phyloP scores from a whole-genome alignment of 108 stramenopile genomes.

The Licmophora abbreviata region DNA sequence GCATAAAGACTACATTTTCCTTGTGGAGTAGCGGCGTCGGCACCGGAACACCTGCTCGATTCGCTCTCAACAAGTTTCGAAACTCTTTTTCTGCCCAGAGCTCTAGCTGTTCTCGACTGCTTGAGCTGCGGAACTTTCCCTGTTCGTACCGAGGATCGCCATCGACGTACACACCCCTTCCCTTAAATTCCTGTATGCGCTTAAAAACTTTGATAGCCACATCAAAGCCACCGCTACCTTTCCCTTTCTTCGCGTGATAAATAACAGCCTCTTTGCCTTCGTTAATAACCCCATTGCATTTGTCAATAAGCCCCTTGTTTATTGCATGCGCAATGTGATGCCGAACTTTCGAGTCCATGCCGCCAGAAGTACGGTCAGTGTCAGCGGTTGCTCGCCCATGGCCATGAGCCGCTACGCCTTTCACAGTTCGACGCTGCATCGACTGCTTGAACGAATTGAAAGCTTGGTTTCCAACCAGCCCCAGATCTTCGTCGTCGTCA shows the following conservation, averaged over 20 bases:
- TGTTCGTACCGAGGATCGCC: conserved; percentile 49
- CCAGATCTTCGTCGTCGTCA: conserved; percentile 7
- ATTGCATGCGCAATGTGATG: conserved; percentile 57
- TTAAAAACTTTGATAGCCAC: conserved; percentile 84
- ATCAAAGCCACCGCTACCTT: conserved; percentile 46
- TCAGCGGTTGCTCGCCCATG: conserved; percentile 61
- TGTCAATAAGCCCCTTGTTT: conserved; percentile 53
- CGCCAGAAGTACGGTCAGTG: conserved; percentile 47
- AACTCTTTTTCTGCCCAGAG: conserved; percentile 83
- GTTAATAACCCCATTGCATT: conserved; percentile 66
- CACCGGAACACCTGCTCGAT: conserved; percentile 54
- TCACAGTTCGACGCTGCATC: conserved; percentile 28
- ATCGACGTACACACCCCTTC: conserved; percentile 58
- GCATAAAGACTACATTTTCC: conserved; percentile 75
- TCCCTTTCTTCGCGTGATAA: conserved; percentile 58
- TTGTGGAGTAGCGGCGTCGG: conserved; percentile 53
- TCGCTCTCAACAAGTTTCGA: conserved; percentile 65
- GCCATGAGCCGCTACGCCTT: conserved; percentile 68
- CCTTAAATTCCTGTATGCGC: conserved; percentile 60
- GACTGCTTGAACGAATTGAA: conserved; percentile 54
- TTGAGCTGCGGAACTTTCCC: conserved; percentile 25
- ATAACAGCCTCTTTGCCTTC: conserved; percentile 81
- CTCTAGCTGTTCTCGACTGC: conserved; percentile 49
- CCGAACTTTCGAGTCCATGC: conserved; percentile 59
- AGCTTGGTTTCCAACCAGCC: conserved; percentile 29